phyloP scores from a whole-genome alignment of 768 basidiomycete genomes.

The Boletus sensibilis region DNA sequence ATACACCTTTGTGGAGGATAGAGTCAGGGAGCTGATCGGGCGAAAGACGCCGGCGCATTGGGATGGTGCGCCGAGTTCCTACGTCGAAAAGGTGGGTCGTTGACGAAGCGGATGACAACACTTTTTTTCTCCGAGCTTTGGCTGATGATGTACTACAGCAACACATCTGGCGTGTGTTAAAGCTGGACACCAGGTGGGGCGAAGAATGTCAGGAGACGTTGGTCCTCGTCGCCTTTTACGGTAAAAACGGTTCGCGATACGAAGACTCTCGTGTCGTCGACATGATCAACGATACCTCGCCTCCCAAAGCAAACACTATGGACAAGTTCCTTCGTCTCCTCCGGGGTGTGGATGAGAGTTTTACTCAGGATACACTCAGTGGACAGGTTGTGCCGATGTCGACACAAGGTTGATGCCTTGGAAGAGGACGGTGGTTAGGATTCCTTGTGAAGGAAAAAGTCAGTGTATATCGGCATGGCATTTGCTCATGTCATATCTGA shows the following conservation, averaged over 20 bases:
- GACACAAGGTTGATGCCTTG: neutral
- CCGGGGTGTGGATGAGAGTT: slow-evolving; percentile 46
- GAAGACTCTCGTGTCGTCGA: slow-evolving; percentile 49
- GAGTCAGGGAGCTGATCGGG: slow-evolving; percentile 47
- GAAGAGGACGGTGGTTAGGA: neutral
- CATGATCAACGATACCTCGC: slow-evolving; percentile 48
- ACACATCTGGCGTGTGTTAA: slow-evolving; percentile 55
- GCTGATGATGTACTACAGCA: slow-evolving; percentile 18
- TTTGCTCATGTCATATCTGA: neutral
- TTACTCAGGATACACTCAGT: slow-evolving; percentile 23
- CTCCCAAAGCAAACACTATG: slow-evolving; percentile 45
- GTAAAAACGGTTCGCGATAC: slow-evolving; percentile 48
- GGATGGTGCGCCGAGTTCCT: slow-evolving; percentile 31
- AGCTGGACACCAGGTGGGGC: slow-evolving; percentile 42
- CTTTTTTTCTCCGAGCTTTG: neutral
- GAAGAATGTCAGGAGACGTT: slow-evolving; percentile 51
- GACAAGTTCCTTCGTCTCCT: slow-evolving; percentile 50
- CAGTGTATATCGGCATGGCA: slow-evolving; percentile 3
- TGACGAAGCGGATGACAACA: slow-evolving; percentile 3
- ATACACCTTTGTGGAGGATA: slow-evolving; percentile 52
- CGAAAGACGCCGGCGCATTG: slow-evolving; percentile 42
- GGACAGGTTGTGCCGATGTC: neutral
- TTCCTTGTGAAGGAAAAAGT: neutral
- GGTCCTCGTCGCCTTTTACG: slow-evolving; percentile 53
- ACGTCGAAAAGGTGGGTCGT: slow-evolving; percentile 47